These are phyloP conservation scores for Emmonsiellopsis sp. DNA, from an alignment of 2,329 filamentous ascomycete species.

Conservation along the genomic window DNA sequence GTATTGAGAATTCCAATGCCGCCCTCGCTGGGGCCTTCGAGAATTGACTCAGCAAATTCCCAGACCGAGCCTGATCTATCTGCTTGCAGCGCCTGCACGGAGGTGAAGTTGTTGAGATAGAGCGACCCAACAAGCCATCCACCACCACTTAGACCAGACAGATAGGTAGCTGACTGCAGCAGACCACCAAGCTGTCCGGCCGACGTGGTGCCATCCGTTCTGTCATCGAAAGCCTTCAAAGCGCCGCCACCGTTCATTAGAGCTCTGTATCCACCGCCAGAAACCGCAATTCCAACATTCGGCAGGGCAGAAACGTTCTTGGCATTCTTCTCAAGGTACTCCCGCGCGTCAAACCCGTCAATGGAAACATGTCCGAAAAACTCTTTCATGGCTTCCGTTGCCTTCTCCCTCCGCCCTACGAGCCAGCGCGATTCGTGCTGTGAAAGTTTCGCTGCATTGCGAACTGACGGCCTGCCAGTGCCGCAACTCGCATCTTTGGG, in stretches of 20 bases:
- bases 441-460: conserved; percentile 55
- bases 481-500: conserved; percentile 63
- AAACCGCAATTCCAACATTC: conserved; percentile 67
- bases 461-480: conserved; percentile 56
- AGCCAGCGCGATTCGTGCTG: conserved; percentile 66
- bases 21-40: conserved; percentile 44
- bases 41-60: conserved; percentile 54
- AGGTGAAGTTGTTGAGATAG: conserved; percentile 68
- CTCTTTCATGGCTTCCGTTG: conserved; percentile 62
- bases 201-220: conserved; percentile 53
- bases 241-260: conserved; percentile 75
- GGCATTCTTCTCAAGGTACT: conserved; percentile 56
- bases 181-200: conserved; percentile 67
- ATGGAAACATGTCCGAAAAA: conserved; percentile 66
- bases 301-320: conserved; percentile 50
- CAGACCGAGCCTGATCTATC: conserved; percentile 43
- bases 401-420: conserved; percentile 58
- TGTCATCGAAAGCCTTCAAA: conserved; percentile 66
- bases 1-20: conserved; percentile 46
- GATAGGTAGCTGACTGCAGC: conserved; percentile 70
- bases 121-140: conserved; percentile 78
- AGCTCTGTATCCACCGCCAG: conserved; percentile 80
- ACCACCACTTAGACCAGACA: conserved; percentile 72
- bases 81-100: conserved; percentile 47
- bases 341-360: conserved; percentile 62